phyloP scores from a whole-genome alignment of 1,284 basidiomycete species.

The Heterobasidion parviporum region DNA sequence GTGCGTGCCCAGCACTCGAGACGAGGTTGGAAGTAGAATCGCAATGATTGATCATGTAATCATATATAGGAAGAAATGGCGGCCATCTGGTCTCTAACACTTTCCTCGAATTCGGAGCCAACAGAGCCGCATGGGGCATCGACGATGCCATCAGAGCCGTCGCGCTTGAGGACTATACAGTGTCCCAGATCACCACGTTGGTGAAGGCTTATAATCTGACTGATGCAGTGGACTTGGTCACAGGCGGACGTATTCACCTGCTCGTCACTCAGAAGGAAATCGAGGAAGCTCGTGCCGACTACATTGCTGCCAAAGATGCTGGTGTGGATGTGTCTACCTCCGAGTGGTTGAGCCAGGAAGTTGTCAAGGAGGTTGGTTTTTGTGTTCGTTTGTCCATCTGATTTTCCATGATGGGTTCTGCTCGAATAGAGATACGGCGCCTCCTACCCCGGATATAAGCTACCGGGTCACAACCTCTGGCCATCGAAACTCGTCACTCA shows the following conservation, averaged over 20 bases:
- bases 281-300: constrained; percentile 31
- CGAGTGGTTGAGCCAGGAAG: constrained; percentile 38
- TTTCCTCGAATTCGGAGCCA: constrained; percentile 37
- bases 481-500: constrained; percentile 69
- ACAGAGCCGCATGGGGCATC: constrained; percentile 32
- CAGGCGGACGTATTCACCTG: constrained; percentile 47
- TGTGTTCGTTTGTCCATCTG: no score
- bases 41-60: not conserved
- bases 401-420: not conserved
- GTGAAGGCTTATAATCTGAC: constrained; percentile 35
- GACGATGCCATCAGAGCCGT: constrained; percentile 48
- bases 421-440: constrained; percentile 43
- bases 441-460: constrained; percentile 40
- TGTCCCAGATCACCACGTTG: constrained; percentile 39
- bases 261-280: constrained; percentile 42
- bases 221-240: constrained; percentile 53
- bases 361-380: constrained; percentile 38
- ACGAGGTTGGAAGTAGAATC: not conserved
- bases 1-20: constrained; percentile 23
- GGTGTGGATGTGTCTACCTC: constrained; percentile 41
- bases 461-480: constrained; percentile 62
- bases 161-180: constrained; percentile 51
- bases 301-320: constrained; percentile 42
- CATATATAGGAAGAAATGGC: constrained; percentile 57
- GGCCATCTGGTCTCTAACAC: constrained; percentile 60